Percentiles rank a stretch among this genome's conserved stretches.
Evolutionary conservation across 768 basidiomycete species (phyloP).

Genomic region (Harrya chromipes): DNA sequence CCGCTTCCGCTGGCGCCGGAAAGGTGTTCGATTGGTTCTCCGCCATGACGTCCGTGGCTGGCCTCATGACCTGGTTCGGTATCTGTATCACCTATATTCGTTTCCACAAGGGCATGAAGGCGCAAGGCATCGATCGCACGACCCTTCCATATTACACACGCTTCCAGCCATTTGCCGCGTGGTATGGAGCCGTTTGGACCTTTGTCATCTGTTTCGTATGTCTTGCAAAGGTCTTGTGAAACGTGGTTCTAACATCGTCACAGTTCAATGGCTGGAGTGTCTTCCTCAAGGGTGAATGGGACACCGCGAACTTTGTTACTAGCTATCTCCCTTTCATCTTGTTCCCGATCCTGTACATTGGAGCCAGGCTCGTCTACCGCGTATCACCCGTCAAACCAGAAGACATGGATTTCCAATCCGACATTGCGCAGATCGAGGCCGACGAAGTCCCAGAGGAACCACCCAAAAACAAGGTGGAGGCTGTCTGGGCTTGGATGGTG

Average conservation of each 20-base stretch:
- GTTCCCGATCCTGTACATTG: constrained; percentile 74
- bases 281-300: constrained; percentile 55
- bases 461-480: constrained; percentile 63
- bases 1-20: constrained; percentile 59
- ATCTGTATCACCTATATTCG: constrained; percentile 76
- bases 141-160: constrained; percentile 66
- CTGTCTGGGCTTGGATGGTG: constrained; percentile 80
- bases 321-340: constrained; percentile 71
- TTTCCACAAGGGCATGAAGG: constrained; percentile 80
- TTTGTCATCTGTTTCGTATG: constrained; percentile 62
- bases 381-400: constrained; percentile 31
- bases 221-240: constrained; percentile 6
- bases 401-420: constrained; percentile 84
- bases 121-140: constrained; percentile 71
- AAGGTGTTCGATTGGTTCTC: constrained; percentile 78
- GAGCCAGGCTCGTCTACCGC: constrained; percentile 46
- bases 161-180: constrained; percentile 75
- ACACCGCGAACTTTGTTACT: constrained; percentile 69
- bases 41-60: constrained; percentile 67
- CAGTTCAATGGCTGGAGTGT: constrained; percentile 50
- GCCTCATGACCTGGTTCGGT: constrained; percentile 80
- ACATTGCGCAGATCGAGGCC: constrained; percentile 68
- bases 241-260: constrained; percentile 29
- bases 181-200: constrained; percentile 37
- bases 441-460: constrained; percentile 68